Evolutionary conservation across 1,284 basidiomycete genomes (phyloP).

Genomic region (Microbotryum saponariae): DNA sequence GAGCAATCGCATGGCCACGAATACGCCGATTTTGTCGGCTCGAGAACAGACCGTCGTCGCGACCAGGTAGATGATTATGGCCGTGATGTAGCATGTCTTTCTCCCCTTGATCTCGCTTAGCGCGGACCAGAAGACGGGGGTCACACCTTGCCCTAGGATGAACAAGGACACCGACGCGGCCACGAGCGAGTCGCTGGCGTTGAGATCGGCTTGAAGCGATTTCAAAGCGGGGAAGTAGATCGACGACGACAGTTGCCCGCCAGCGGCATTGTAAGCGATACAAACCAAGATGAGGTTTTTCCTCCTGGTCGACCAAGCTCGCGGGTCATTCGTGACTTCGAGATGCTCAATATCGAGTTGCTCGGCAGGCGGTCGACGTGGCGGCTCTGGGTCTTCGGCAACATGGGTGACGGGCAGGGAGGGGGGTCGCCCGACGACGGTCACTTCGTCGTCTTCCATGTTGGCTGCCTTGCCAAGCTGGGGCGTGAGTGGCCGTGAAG

Average conservation of each 20-base stretch:
- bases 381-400: no score
- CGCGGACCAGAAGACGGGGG: slow-evolving; percentile 63
- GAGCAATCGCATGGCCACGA: slow-evolving; percentile 64
- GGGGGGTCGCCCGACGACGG: no score
- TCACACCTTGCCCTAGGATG: slow-evolving; percentile 65
- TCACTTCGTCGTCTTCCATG: no score
- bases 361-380: neutral
- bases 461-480: no score
- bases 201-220: slow-evolving; percentile 31
- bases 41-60: slow-evolving; percentile 22
- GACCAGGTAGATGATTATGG: slow-evolving; percentile 35
- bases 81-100: slow-evolving; percentile 45
- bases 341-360: slow-evolving; percentile 57
- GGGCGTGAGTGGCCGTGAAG: no score
- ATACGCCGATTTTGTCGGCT: slow-evolving; percentile 50
- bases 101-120: slow-evolving; percentile 71
- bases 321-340: slow-evolving; percentile 65
- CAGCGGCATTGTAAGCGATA: slow-evolving; percentile 17
- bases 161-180: slow-evolving; percentile 67
- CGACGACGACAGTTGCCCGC: slow-evolving; percentile 55
- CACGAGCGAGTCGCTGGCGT: slow-evolving; percentile 47
- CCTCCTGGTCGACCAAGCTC: slow-evolving; percentile 58
- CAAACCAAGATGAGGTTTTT: slow-evolving; percentile 53
- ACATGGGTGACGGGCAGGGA: no score
- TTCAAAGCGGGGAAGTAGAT: slow-evolving; percentile 49